A percentile compares a stretch with the other conserved stretches of the same genome.
Conservation (phyloP, 176 grass and related monocot species). For the Raddia distichophylla region DNA sequence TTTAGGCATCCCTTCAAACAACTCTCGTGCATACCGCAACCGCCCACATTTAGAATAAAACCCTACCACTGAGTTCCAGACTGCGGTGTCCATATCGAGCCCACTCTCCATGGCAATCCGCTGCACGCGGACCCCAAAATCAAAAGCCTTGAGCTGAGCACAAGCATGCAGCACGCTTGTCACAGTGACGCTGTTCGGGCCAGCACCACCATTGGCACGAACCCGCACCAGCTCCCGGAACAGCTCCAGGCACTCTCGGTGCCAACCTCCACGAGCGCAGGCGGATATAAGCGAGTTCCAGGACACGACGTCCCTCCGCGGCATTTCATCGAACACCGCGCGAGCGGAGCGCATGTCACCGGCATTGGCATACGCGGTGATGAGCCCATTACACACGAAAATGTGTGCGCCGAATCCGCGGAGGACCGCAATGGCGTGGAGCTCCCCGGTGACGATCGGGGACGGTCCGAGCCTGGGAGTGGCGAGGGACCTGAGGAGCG, state of each 20-base stretch:
- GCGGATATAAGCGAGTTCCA: slow-evolving; percentile 67
- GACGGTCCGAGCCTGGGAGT: slow-evolving; percentile 36
- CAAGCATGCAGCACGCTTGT: slow-evolving; percentile 63
- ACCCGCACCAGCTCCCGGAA: slow-evolving; percentile 45
- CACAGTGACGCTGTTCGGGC: slow-evolving; percentile 46
- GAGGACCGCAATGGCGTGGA: slow-evolving; percentile 51
- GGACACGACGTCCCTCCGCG: slow-evolving; percentile 51
- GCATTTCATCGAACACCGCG: slow-evolving; percentile 57
- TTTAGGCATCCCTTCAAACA: slow-evolving; percentile 59
- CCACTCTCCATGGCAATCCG: slow-evolving; percentile 45
- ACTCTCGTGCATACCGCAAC: slow-evolving; percentile 55
- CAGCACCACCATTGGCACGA: slow-evolving; percentile 3
- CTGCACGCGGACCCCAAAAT: slow-evolving; percentile 56
- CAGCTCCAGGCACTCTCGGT: slow-evolving; percentile 43
- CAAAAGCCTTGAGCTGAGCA: slow-evolving; percentile 54
- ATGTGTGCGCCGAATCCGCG: slow-evolving; percentile 41
- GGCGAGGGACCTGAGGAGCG: slow-evolving; percentile 64
- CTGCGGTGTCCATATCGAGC: slow-evolving; percentile 42
- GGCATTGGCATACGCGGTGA: slow-evolving; percentile 39
- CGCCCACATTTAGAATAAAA: slow-evolving; percentile 72
- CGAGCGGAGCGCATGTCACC: slow-evolving; percentile 46
- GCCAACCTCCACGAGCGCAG: slow-evolving; percentile 46
- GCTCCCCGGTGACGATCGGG: slow-evolving; percentile 37
- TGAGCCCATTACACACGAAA: slow-evolving; percentile 76
- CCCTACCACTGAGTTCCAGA: slow-evolving; percentile 59